Evolutionary conservation across 345 rosid genomes (phyloP).

Genomic region (Salix koriyanagi): DNA sequence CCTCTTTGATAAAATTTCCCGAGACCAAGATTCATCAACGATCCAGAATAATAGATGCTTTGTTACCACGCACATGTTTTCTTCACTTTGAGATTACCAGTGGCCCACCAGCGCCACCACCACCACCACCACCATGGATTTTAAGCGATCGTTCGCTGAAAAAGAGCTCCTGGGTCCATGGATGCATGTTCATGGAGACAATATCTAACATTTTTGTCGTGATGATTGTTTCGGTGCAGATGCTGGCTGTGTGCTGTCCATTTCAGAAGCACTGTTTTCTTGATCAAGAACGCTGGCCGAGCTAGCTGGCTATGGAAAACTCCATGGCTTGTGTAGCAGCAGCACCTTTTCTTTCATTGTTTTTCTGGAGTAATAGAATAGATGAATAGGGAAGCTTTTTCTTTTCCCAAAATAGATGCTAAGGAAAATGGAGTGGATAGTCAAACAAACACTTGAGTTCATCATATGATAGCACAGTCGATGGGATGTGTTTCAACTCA

Average conservation of each 20-base stretch:
- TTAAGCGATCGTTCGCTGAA: too few species aligned
- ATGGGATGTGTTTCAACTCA: neutral
- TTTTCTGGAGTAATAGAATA: neutral
- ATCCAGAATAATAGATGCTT: neutral
- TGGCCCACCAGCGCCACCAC: too few species aligned
- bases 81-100: neutral
- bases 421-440: neutral
- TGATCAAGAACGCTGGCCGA: too few species aligned
- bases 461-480: neutral
- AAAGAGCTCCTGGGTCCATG: too few species aligned
- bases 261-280: too few species aligned
- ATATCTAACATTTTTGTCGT: too few species aligned
- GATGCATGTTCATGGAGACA: too few species aligned
- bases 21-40: neutral
- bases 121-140: too few species aligned
- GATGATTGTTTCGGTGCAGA: too few species aligned
- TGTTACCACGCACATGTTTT: neutral
- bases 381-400: neutral
- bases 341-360: neutral
- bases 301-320: too few species aligned
- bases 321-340: neutral
- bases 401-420: neutral
- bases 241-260: too few species aligned
- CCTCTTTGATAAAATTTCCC: neutral
- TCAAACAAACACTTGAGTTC: neutral